Evolutionary conservation across 345 rosid genomes (phyloP).

Genomic region (Linum usitatissimum): DNA sequence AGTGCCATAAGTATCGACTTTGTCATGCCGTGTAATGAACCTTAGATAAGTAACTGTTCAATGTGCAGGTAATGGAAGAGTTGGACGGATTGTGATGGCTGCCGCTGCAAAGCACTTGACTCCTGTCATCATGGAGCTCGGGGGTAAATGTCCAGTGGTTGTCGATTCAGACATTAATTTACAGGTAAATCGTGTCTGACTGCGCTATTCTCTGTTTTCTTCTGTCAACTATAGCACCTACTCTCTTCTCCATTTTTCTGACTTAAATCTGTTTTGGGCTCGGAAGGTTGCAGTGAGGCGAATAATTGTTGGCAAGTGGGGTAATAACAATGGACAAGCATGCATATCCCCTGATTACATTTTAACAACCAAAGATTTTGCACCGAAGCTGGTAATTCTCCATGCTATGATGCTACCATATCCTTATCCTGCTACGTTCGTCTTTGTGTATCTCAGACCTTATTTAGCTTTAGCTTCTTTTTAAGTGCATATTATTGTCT

Average conservation of each 20-base stretch:
- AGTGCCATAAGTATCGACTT: too few species aligned
- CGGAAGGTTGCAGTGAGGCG: conserved; percentile 62
- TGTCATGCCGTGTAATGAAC: neutral
- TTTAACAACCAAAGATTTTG: conserved; percentile 57
- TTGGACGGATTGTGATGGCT: conserved; percentile 75
- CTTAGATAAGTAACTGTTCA: neutral
- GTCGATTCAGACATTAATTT: conserved; percentile 63
- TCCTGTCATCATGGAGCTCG: conserved; percentile 86
- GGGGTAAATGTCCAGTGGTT: conserved; percentile 86
- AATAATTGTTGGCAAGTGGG: conserved; percentile 88
- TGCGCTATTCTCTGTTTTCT: neutral
- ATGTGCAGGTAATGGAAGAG: conserved; percentile 57
- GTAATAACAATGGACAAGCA: conserved; percentile 82
- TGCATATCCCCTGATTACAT: conserved; percentile 83
- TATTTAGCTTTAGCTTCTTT: conserved; percentile 6
- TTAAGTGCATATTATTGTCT: conserved; percentile 12
- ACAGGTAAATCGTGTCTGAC: conserved; percentile 27
- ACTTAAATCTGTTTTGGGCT: conserved; percentile 15
- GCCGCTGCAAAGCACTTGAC: conserved; percentile 98
- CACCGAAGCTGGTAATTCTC: conserved; percentile 61
- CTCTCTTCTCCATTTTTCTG: conserved; percentile 1
- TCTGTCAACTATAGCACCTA: neutral
- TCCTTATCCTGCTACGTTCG: neutral
- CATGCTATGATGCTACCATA: neutral
- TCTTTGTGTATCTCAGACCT: neutral